phyloP scores from a whole-genome alignment of 1,139 yeast species.

The Debaryomyces sp. region DNA sequence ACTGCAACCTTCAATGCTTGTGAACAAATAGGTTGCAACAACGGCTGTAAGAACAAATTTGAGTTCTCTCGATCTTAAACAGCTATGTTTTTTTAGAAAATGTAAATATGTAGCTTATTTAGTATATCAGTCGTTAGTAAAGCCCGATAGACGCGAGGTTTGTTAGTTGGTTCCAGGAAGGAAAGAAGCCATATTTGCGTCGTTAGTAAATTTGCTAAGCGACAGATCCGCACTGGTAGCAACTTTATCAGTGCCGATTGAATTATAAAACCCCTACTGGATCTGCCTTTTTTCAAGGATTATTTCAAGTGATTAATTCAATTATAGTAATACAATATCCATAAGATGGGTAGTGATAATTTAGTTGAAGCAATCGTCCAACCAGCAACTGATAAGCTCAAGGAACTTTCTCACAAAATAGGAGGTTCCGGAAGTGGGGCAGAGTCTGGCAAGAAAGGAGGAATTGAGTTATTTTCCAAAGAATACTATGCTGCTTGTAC shows the following conservation, averaged over 20 bases:
- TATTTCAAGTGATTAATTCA: neutral
- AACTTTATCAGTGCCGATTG: neutral
- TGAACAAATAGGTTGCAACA: neutral
- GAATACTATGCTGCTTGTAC: slow-evolving; percentile 86
- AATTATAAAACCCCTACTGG: neutral
- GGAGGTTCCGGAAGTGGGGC: slow-evolving; percentile 17
- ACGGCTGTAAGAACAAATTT: neutral
- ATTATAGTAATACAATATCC: neutral
- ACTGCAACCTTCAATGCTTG: neutral
- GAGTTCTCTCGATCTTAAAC: neutral
- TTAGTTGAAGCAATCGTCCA: slow-evolving; percentile 35
- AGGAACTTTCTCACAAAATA: slow-evolving; percentile 19
- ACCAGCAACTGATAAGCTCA: slow-evolving; percentile 34
- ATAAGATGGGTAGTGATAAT: slow-evolving; percentile 16
- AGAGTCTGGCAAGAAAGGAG: slow-evolving; percentile 10
- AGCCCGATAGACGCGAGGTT: neutral
- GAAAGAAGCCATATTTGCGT: neutral
- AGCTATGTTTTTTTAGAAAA: neutral
- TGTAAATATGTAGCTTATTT: neutral
- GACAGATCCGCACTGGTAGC: slow-evolving; percentile 1
- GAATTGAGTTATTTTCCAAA: slow-evolving; percentile 59
- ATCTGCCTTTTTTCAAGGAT: neutral
- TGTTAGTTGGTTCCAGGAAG: neutral
- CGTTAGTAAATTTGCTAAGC: neutral
- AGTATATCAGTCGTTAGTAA: neutral